Evolutionary conservation across 139 green algal species (phyloP).

Genomic region (Coccomyxa sp.): DNA sequence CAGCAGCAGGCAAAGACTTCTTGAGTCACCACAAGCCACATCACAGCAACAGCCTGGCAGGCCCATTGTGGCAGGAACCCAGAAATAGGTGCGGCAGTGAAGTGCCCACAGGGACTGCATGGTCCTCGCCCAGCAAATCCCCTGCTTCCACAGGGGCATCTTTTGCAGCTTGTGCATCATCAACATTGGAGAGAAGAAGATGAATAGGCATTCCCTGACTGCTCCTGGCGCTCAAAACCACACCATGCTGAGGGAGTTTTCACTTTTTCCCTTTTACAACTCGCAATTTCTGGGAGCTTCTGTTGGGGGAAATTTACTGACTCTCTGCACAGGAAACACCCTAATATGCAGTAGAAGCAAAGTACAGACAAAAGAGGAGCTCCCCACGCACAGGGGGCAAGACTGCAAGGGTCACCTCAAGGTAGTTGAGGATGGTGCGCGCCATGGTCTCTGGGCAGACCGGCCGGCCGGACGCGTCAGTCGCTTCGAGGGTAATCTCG

Average conservation of each 20-base stretch:
- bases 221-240: too few species aligned
- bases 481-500: conserved; percentile 76
- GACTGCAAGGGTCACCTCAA: conserved; percentile 34
- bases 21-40: background rate
- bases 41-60: background rate
- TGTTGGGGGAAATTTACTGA: too few species aligned
- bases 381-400: background rate
- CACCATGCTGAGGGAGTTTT: too few species aligned
- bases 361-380: too few species aligned
- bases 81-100: background rate
- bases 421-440: conserved; percentile 50
- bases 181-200: background rate
- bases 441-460: conserved; percentile 59
- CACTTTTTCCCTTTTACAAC: too few species aligned
- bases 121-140: background rate
- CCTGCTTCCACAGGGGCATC: too few species aligned
- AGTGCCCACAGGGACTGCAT: background rate
- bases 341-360: too few species aligned
- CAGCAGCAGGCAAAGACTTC: background rate
- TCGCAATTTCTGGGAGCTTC: too few species aligned
- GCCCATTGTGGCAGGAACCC: background rate
- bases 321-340: too few species aligned
- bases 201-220: background rate
- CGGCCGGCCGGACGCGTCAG: conserved; percentile 51
- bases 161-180: background rate